phyloP scores from a whole-genome alignment of 305 asterid species.

The Petunia hybrid region DNA sequence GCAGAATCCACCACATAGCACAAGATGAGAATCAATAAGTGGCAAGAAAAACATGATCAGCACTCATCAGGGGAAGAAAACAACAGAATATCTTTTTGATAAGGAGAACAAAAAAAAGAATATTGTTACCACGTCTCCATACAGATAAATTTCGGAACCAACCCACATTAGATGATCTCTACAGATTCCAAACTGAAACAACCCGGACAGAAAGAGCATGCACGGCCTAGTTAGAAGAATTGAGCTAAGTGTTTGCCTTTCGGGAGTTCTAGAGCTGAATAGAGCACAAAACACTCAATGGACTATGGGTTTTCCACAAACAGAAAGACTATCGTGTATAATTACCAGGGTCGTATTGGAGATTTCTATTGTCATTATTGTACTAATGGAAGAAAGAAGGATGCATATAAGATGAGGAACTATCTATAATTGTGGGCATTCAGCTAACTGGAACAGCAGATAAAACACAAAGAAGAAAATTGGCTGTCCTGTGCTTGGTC shows the following conservation, averaged over 20 bases:
- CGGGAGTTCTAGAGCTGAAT: constrained; percentile 17
- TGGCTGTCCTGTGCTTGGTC: neutral
- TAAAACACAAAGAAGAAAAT: neutral
- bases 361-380: neutral
- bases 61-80: neutral
- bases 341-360: neutral
- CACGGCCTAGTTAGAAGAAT: neutral
- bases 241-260: neutral
- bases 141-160: neutral
- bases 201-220: neutral
- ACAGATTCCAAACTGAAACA: neutral
- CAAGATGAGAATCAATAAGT: constrained; percentile 13
- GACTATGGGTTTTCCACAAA: neutral
- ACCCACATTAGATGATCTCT: neutral
- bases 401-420: neutral
- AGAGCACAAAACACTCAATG: constrained; percentile 8
- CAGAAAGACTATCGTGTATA: neutral
- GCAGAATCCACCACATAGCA: constrained; percentile 12
- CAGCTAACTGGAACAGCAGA: constrained; percentile 5
- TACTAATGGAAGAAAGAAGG: constrained; percentile 15
- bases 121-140: neutral
- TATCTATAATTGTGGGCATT: neutral
- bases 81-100: neutral
- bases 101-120: neutral
- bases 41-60: constrained; percentile 22